These are phyloP conservation scores for Eucalyptus paniculata DNA, from an alignment of 345 rosid species.

Conservation along the genomic window DNA sequence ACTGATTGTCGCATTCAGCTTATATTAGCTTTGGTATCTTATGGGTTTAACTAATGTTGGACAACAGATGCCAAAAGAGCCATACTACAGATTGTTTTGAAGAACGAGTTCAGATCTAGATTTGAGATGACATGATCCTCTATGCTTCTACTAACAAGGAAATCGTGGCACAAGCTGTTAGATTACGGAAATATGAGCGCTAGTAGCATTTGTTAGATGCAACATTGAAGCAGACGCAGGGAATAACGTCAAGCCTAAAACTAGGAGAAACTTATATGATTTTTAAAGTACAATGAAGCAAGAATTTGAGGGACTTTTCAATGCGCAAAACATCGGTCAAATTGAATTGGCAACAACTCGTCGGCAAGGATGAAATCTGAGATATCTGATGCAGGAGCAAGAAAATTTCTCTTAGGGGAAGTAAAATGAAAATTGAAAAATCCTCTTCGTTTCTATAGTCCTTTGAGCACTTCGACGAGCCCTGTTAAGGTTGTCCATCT, in stretches of 20 bases:
- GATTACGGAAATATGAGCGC: not conserved
- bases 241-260: not conserved
- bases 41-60: not conserved
- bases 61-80: not conserved
- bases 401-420: not conserved
- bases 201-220: not conserved
- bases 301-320: not conserved
- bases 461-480: slow-evolving; percentile 50
- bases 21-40: not conserved
- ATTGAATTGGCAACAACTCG: not conserved
- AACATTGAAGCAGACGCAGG: not conserved
- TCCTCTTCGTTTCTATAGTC: slow-evolving; percentile 24
- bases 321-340: not conserved
- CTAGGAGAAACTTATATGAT: not conserved
- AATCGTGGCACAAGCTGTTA: not conserved
- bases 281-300: not conserved
- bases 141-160: not conserved
- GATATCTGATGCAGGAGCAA: not conserved
- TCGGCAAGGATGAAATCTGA: not conserved
- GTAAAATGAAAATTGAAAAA: not conserved
- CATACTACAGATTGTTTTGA: not conserved
- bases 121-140: not conserved
- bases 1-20: not conserved
- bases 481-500: slow-evolving; percentile 75
- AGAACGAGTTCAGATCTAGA: not conserved